Base-by-base conservation (phyloP, 805 yeast species). In the Clavispora carvajalis region DNA sequence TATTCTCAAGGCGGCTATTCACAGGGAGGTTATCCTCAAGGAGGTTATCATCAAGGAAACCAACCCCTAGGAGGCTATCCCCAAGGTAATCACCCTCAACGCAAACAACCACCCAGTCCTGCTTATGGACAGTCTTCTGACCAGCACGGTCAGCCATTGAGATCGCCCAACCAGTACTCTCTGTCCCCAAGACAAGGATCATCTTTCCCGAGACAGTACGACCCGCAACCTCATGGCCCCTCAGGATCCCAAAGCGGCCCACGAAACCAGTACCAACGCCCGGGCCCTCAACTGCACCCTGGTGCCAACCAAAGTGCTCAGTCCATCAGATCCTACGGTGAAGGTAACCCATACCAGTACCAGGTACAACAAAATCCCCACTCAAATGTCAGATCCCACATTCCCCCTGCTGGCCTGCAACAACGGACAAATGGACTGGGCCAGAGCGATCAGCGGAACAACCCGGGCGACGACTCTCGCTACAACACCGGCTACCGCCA, bases 381-480 rank as follows among this genome's bases (percentile, higher is more conserved):
- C 36, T 36, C 29, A 11, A 12, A 16, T 10, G 36, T 30, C 10
- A 13, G 40, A n/a, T 35, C 38, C 16, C 10, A 24, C 26, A 24
- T 24, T n/a, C 37, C 45, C 7, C 33, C 29, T 30, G 31, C 25
- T 21, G 48, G 44, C 39, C 26, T 38, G 30, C 38, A 44, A 36
- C 45, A 44, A 36, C 16, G 18, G 17, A 13, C 17, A 4, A 24
- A 24, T 17, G 9, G 30, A 8, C 16, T 8, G 17, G 10, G 47
- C 45, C 19, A 43, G 33, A n/a, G n/a, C n/a, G n/a, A n/a, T n/a
- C n/a, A n/a, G n/a, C n/a, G n/a, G n/a, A n/a, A n/a, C n/a, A n/a
- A n/a, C n/a, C n/a, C n/a, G n/a, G 19, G 34, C 40, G 17, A 33
- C 22, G 12, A 33, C 30, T 9, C 41, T 19, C 22, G 29, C 21